These are phyloP conservation scores for Candida sanyaensis DNA, from an alignment of 1,139 yeast species.

Conservation along the genomic window DNA sequence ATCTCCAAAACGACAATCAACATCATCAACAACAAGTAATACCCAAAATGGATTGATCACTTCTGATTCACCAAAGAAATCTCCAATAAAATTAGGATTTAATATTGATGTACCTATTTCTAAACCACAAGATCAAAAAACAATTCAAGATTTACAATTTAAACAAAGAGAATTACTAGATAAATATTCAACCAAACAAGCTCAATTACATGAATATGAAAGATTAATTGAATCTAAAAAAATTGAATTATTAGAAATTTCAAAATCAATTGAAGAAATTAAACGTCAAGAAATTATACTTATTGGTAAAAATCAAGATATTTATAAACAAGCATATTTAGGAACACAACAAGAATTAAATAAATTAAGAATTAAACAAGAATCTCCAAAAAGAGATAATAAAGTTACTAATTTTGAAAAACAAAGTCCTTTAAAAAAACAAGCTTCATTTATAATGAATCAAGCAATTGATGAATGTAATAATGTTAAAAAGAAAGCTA, in stretches of 20 bases:
- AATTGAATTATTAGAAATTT: slow-evolving; percentile 31
- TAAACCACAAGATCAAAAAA: slow-evolving; percentile 1
- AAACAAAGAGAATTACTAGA: slow-evolving; percentile 15
- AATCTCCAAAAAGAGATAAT: not conserved
- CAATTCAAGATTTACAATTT: slow-evolving; percentile 9
- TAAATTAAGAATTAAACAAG: slow-evolving; percentile 4
- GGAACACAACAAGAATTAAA: slow-evolving; percentile 14
- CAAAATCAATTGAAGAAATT: slow-evolving; percentile 19
- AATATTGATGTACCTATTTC: not conserved
- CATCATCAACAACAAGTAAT: slow-evolving; percentile 1
- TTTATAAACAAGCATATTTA: slow-evolving; percentile 12
- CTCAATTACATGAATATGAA: slow-evolving; percentile 26
- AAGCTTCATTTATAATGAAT: slow-evolving; percentile 10
- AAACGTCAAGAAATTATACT: slow-evolving; percentile 13
- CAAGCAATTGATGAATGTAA: slow-evolving; percentile 11
- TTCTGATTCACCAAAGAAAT: not conserved
- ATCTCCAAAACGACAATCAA: slow-evolving; percentile 8
- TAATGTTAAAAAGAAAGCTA: slow-evolving; percentile 12
- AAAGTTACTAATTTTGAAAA: too few species aligned
- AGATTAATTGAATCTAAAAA: slow-evolving; percentile 23
- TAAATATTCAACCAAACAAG: slow-evolving; percentile 23
- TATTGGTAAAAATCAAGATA: slow-evolving; percentile 7
- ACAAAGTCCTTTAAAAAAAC: slow-evolving; percentile 7
- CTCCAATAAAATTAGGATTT: slow-evolving; percentile 1
- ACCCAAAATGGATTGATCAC: not conserved